Evolutionary conservation across 2,329 filamentous ascomycete genomes (phyloP).

Genomic region (Calonectria crousiana): DNA sequence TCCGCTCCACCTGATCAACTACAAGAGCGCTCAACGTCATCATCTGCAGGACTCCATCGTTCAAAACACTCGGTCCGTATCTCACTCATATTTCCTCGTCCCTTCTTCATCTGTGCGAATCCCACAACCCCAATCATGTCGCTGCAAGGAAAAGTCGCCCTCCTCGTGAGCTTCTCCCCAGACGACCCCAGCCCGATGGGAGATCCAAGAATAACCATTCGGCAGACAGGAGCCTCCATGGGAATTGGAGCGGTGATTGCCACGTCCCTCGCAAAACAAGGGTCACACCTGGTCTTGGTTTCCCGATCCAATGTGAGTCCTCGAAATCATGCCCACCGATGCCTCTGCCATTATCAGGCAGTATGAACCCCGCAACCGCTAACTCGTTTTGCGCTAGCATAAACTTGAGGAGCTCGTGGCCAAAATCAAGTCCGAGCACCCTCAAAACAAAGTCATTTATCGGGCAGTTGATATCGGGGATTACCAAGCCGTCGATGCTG

Average conservation of each 20-base stretch:
- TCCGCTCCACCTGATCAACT: too few species aligned
- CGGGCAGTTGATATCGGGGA: slow-evolving; percentile 9
- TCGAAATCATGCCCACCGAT: background rate
- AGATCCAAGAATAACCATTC: background rate
- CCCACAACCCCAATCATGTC: background rate
- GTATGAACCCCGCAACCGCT: background rate
- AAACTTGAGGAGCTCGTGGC: background rate
- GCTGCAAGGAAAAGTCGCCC: background rate
- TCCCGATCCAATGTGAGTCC: background rate
- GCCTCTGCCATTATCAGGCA: background rate
- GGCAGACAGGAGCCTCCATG: background rate
- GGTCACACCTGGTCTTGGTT: background rate
- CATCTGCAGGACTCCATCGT: background rate
- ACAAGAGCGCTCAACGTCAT: background rate
- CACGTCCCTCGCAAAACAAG: background rate
- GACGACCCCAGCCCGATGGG: too few species aligned
- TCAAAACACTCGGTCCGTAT: background rate
- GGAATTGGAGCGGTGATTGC: background rate
- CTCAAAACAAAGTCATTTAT: background rate
- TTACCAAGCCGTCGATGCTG: slow-evolving; percentile 8
- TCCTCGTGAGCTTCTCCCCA: background rate
- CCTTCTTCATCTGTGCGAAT: background rate
- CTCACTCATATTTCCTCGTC: too few species aligned
- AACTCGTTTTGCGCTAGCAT: background rate
- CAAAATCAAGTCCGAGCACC: background rate